Evolutionary conservation across 352 stramenopile genomes (phyloP).

Genomic region (Pythium dissimile): DNA sequence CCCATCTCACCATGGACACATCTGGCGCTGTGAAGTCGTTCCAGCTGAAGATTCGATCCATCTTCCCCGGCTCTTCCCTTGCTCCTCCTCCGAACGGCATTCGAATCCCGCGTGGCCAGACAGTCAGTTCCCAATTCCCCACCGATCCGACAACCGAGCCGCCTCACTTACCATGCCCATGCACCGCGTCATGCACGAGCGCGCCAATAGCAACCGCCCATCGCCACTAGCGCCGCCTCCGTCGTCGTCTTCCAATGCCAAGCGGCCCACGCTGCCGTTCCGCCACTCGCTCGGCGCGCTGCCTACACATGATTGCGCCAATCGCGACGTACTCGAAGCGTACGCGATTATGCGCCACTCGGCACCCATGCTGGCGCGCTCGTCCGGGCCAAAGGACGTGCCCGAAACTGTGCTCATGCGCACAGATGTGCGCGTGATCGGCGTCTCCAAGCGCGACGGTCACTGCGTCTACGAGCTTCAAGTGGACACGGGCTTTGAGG

Average conservation of each 20-base stretch:
- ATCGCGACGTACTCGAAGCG: neutral
- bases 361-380: neutral
- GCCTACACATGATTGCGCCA: neutral
- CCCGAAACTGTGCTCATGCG: constrained; percentile 19
- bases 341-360: constrained; percentile 10
- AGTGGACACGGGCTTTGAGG: constrained; percentile 46
- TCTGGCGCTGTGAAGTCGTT: neutral
- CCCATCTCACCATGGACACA: too few relatives aligned
- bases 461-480: constrained; percentile 59
- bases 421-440: constrained; percentile 35
- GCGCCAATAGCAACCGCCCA: neutral
- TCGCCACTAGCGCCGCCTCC: neutral
- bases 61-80: neutral
- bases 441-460: constrained; percentile 29
- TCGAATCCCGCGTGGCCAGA: neutral
- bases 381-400: neutral
- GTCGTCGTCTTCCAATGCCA: too few relatives aligned
- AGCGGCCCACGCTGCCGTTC: neutral
- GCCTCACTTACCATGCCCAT: constrained; percentile 6
- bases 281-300: constrained; percentile 16
- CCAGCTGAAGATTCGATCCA: neutral
- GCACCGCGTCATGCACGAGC: neutral
- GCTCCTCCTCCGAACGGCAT: neutral
- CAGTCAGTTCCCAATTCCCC: neutral
- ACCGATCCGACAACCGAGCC: neutral